phyloP scores from a whole-genome alignment of 1,284 basidiomycete species.

The Phlebopus sp. region DNA sequence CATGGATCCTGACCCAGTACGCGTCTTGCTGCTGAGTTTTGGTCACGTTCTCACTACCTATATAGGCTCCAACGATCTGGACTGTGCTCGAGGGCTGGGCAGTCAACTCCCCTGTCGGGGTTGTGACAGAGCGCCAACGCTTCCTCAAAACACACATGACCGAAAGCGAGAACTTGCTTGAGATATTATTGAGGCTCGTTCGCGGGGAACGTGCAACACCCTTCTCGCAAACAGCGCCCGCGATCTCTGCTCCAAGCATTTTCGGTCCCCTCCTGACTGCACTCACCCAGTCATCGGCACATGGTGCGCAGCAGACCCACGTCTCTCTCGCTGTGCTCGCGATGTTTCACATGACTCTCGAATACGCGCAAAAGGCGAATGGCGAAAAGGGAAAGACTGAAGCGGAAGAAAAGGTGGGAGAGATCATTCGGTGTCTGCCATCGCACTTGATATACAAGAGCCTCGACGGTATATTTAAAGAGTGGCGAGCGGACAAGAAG shows the following conservation, averaged over 20 bases:
- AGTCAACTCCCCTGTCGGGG: slow-evolving; percentile 72
- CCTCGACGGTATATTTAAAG: slow-evolving; percentile 89
- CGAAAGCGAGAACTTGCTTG: slow-evolving; percentile 82
- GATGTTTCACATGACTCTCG: slow-evolving; percentile 80
- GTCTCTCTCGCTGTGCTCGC: slow-evolving; percentile 89
- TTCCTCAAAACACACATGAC: slow-evolving; percentile 87
- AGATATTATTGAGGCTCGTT: slow-evolving; percentile 86
- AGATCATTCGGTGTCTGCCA: slow-evolving; percentile 86
- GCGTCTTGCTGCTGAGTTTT: slow-evolving; percentile 30
- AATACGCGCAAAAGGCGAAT: slow-evolving; percentile 71
- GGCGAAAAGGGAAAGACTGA: slow-evolving; percentile 68
- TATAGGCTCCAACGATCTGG: slow-evolving; percentile 85
- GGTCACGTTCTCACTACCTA: slow-evolving; percentile 12
- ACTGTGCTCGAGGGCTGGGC: slow-evolving; percentile 89
- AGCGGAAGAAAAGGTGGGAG: slow-evolving; percentile 77
- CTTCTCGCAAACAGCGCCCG: slow-evolving; percentile 56
- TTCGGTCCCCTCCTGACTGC: slow-evolving; percentile 67
- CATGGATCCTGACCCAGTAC: slow-evolving; percentile 90
- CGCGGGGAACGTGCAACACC: slow-evolving; percentile 82
- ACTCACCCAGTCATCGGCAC: slow-evolving; percentile 70
- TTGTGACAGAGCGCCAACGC: slow-evolving; percentile 72
- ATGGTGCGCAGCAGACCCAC: slow-evolving; percentile 87
- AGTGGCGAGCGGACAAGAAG: slow-evolving; percentile 82
- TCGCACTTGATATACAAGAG: slow-evolving; percentile 83
- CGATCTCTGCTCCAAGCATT: slow-evolving; percentile 57